Percentiles rank a stretch among this genome's conserved stretches.
These are phyloP conservation scores for Orbilia blumenaviensis DNA, from an alignment of 2,329 filamentous ascomycete genomes.

Conservation along the genomic window DNA sequence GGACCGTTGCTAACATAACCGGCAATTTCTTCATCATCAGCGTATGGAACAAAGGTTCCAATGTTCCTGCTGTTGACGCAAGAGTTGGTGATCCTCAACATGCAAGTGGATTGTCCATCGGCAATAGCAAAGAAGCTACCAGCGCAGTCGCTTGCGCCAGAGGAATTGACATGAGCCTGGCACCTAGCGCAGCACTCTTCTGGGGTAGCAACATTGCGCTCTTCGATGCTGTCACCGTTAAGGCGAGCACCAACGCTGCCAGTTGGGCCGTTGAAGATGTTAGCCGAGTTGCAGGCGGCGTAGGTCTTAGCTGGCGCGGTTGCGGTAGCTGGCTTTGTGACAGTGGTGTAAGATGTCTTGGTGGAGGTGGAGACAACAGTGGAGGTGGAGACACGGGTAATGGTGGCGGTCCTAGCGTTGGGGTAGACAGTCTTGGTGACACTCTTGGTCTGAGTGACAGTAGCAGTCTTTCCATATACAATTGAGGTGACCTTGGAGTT, in stretches of 20 bases:
- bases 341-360: constrained; percentile 6
- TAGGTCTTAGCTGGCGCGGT: constrained; percentile 15
- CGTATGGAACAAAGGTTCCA: neutral
- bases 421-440: constrained; percentile 21
- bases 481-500: constrained; percentile 12
- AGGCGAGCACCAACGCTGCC: constrained; percentile 26
- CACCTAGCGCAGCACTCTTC: constrained; percentile 35
- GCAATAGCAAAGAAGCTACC: constrained; percentile 24
- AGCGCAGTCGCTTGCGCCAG: constrained; percentile 28
- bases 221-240: neutral
- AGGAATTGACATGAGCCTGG: constrained; percentile 17
- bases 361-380: constrained; percentile 17
- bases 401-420: neutral
- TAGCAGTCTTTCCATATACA: constrained; percentile 27
- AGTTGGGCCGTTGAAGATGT: constrained; percentile 31
- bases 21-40: neutral
- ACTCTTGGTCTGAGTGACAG: constrained; percentile 13
- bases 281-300: constrained; percentile 13
- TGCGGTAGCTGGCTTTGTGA: constrained; percentile 20
- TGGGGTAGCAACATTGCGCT: constrained; percentile 11
- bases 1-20: constrained; percentile 48
- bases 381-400: neutral
- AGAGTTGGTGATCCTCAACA: constrained; percentile 18
- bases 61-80: constrained; percentile 11
- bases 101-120: neutral